Evolutionary conservation across 164 flowering plant species (phyloP).

Genomic region (Sextonia rubra): DNA sequence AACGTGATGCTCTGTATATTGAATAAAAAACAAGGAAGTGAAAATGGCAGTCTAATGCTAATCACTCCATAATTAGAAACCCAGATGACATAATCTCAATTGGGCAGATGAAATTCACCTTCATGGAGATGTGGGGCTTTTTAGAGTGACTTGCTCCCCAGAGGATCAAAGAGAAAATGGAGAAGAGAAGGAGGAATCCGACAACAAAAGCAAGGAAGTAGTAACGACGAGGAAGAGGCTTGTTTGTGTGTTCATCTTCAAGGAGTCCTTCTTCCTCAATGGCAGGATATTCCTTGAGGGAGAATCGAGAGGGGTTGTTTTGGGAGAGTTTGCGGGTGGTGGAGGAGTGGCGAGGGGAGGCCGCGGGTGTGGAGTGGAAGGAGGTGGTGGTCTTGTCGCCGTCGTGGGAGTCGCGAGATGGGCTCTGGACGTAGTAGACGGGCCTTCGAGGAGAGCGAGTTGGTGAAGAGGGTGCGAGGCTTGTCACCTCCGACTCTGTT

Average conservation of each 20-base stretch:
- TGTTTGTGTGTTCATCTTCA: conserved; percentile 41
- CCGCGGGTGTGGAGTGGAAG: conserved; percentile 79
- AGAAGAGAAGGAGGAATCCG: conserved; percentile 59
- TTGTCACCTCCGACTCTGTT: conserved; percentile 71
- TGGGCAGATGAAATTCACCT: conserved; percentile 26
- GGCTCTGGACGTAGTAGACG: conserved; percentile 79
- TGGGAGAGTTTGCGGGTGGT: conserved; percentile 71
- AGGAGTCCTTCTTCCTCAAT: conserved; percentile 84
- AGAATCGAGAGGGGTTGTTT: conserved; percentile 69
- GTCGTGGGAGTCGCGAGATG: conserved; percentile 73
- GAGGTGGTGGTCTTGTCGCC: conserved; percentile 69
- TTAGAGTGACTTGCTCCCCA: conserved; percentile 71
- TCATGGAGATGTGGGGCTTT: conserved; percentile 62
- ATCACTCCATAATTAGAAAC: neutral
- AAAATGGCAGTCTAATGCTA: neutral
- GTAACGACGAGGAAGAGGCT: conserved; percentile 53
- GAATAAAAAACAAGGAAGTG: too few relatives aligned
- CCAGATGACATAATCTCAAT: neutral
- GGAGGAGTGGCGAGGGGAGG: conserved; percentile 80
- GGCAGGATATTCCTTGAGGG: conserved; percentile 48
- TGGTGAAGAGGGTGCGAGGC: conserved; percentile 60
- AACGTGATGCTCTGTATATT: conserved; percentile 58
- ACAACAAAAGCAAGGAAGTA: conserved; percentile 62
- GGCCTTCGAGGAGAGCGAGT: conserved; percentile 42
- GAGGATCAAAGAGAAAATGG: conserved; percentile 60